Base-by-base conservation (phyloP, 306 rosid species). In the Begonia peltatifolia region DNA sequence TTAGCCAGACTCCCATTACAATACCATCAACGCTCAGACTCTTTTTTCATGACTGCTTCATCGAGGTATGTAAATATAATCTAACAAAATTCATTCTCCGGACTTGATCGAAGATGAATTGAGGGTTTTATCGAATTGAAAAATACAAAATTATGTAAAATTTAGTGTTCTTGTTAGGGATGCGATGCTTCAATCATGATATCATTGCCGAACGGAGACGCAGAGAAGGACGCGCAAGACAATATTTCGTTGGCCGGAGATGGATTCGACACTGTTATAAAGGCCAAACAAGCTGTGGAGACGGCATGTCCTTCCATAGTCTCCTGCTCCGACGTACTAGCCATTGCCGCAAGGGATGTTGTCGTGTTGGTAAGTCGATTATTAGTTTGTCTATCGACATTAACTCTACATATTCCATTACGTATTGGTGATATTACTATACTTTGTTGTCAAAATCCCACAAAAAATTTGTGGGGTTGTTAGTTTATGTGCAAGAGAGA, bases 41-140 rank as follows among this genome's bases (percentile, higher is more conserved):
- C 16, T 90, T 85, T 57, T 71, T 90, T 42, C 97, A 85, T 61
- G 97, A 90, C 3, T 90, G 97, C 59, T 76, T 83, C 14, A 83
- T 90, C 38, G 69, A 83, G 94, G 97, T 90, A 46, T 2, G 14
- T 38, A 1, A 25, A 6, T 25, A 25, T 6, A 25, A 9, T 23
- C 18, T 1, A 6, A 9, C 46, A 42, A 42, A 9, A 42, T 20
- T 20, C 23, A 20, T 2, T 20, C 4, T 20, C 23, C 23, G 2
- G 23, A 20, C 23, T 30, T 5, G 38, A 30, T 30, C 7, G 38
- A 30, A 30, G 38, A 30, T 30, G 38, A 30, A 6, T 30, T 20
- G 3, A 30, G 38, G 38, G 38, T 30, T 30, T 30, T 30, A 30
- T 30, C 9, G 38, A 30, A 30, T 30, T 30, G 9, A 9, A 30